Conservation (phyloP, 495 filamentous ascomycete species). For the Penicillium bialowiezense region DNA sequence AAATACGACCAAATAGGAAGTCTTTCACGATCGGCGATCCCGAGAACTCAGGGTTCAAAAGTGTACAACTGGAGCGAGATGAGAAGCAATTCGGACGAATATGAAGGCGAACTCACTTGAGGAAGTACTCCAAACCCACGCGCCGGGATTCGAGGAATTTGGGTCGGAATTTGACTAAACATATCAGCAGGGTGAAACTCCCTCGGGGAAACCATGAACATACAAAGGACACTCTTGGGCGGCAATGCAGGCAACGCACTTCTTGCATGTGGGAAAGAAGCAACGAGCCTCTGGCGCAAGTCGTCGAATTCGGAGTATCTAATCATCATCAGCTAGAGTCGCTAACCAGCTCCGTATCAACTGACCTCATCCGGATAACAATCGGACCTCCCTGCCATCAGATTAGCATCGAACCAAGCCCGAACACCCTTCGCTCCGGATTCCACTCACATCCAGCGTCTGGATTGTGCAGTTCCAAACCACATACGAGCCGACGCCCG, state of each 20-base stretch:
- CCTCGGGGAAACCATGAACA: too few relatives aligned
- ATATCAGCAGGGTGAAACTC: not conserved
- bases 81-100: not conserved
- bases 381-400: slow-evolving; percentile 54
- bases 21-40: slow-evolving; percentile 68
- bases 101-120: slow-evolving; percentile 53
- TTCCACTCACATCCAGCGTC: slow-evolving; percentile 64
- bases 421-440: not conserved
- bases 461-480: slow-evolving; percentile 72
- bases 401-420: slow-evolving; percentile 19
- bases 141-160: slow-evolving; percentile 65
- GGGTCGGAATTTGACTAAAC: slow-evolving; percentile 61
- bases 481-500: slow-evolving; percentile 66
- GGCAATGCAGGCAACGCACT: slow-evolving; percentile 64
- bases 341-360: not conserved
- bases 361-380: slow-evolving; percentile 56
- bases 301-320: slow-evolving; percentile 75
- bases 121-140: slow-evolving; percentile 65
- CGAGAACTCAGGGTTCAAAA: slow-evolving; percentile 69
- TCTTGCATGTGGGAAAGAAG: slow-evolving; percentile 63
- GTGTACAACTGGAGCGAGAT: slow-evolving; percentile 49
- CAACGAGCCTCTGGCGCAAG: slow-evolving; percentile 53
- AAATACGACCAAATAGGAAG: slow-evolving; percentile 56
- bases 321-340: not conserved
- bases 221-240: slow-evolving; percentile 69